Conservation (phyloP, 768 basidiomycete species). For the Chlorophyllum brunneum region DNA sequence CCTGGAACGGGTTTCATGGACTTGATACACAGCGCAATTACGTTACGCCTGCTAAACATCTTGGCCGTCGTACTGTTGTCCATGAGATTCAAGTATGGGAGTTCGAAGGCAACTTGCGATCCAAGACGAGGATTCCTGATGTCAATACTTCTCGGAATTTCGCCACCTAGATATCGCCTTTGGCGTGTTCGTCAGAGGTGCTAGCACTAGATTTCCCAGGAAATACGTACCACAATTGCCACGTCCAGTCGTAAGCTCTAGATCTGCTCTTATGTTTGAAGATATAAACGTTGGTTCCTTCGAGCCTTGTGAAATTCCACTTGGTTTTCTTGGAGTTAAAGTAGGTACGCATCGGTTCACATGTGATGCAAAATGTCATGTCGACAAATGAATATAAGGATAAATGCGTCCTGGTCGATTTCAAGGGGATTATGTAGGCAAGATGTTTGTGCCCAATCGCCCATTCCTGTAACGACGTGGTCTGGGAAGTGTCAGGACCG, state of each 20-base stretch:
- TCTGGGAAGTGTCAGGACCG: constrained; percentile 12
- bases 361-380: constrained; percentile 74
- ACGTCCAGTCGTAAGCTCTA: constrained; percentile 84
- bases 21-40: constrained; percentile 59
- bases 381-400: constrained; percentile 88
- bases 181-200: neutral
- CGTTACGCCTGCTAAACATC: constrained; percentile 56
- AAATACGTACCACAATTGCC: constrained; percentile 69
- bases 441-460: constrained; percentile 73
- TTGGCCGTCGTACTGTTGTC: constrained; percentile 37
- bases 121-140: constrained; percentile 67
- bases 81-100: constrained; percentile 46
- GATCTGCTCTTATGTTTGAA: constrained; percentile 80
- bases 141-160: constrained; percentile 66
- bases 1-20: constrained; percentile 52
- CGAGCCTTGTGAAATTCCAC: constrained; percentile 16
- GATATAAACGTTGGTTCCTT: constrained; percentile 82
- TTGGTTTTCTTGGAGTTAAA: constrained; percentile 38
- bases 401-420: constrained; percentile 56
- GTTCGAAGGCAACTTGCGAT: constrained; percentile 63
- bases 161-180: constrained; percentile 72
- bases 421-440: constrained; percentile 73
- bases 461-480: constrained; percentile 37
- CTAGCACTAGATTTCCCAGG: neutral
- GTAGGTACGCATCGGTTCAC: constrained; percentile 48